Evolutionary conservation across 31 red algal genomes (phyloP).

Genomic region (Asparagopsis taxiformis): DNA sequence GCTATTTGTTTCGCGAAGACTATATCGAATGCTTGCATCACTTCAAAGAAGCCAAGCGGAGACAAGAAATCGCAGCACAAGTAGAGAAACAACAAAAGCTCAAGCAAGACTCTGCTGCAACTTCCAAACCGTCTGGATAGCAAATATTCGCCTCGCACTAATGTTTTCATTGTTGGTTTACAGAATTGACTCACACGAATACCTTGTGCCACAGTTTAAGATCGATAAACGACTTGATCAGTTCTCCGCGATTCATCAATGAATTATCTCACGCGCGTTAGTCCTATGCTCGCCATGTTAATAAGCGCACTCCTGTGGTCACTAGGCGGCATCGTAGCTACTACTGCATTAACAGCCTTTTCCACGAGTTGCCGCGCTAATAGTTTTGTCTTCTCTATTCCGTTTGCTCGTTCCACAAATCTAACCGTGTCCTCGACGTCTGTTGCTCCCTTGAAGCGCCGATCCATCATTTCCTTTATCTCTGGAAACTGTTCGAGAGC

Average conservation of each 20-base stretch:
- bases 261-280: slow-evolving; percentile 54
- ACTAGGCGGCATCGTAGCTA: slow-evolving; percentile 59
- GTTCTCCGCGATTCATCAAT: too few species aligned
- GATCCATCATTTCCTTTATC: slow-evolving; percentile 46
- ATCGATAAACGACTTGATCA: too few species aligned
- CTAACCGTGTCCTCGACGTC: slow-evolving; percentile 75
- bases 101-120: too few species aligned
- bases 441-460: slow-evolving; percentile 51
- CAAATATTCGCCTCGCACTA: too few species aligned
- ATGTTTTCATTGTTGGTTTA: too few species aligned
- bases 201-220: too few species aligned
- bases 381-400: slow-evolving; percentile 79
- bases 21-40: slow-evolving; percentile 87
- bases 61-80: slow-evolving; percentile 30
- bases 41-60: slow-evolving; percentile 47
- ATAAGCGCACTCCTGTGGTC: slow-evolving; percentile 71
- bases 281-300: slow-evolving; percentile 49
- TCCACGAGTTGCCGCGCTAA: slow-evolving; percentile 73
- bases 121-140: too few species aligned
- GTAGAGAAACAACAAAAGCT: slow-evolving; percentile 16
- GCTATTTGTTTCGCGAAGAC: slow-evolving; percentile 64
- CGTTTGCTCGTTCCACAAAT: slow-evolving; percentile 60
- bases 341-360: slow-evolving; percentile 37
- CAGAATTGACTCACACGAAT: too few species aligned
- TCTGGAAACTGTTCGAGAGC: slow-evolving; percentile 65